A percentile compares a stretch with the other conserved stretches of the same genome.
phyloP scores from a whole-genome alignment of 75 land plant genomes.

The Ceratopteris richardii region DNA sequence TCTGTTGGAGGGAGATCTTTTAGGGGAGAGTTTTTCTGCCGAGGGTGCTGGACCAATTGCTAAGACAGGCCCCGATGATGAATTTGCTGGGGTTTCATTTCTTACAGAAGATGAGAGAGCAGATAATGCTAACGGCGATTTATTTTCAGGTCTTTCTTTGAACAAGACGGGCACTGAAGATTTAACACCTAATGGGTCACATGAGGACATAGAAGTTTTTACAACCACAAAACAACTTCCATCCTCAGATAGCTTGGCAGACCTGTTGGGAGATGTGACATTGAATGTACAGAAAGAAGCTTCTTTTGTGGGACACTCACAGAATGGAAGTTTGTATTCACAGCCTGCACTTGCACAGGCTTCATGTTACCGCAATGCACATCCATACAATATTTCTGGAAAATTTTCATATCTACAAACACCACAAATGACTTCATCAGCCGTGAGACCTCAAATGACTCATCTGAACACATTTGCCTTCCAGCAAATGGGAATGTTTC shows the following conservation, averaged over 20 bases:
- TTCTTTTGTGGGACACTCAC: not conserved
- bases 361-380: not conserved
- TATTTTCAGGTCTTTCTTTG: not conserved
- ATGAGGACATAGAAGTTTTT: not conserved
- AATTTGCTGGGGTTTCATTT: not conserved
- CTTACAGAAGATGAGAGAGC: not conserved
- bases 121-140: not conserved
- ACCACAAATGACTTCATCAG: too few species aligned
- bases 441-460: too few species aligned
- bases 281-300: not conserved
- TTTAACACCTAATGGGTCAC: not conserved
- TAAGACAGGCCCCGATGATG: not conserved
- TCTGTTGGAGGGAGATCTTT: not conserved
- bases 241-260: not conserved
- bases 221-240: not conserved
- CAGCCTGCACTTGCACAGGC: too few species aligned
- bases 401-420: not conserved
- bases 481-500: not conserved
- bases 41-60: not conserved
- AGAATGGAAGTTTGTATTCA: too few species aligned
- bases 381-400: not conserved
- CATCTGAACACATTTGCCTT: too few species aligned
- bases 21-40: not conserved
- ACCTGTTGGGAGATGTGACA: not conserved
- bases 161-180: not conserved